A percentile compares a stretch with the other conserved stretches of the same genome.
Conservation (phyloP, 352 stramenopile genomes). For the Phytophthora sansomeana region DNA sequence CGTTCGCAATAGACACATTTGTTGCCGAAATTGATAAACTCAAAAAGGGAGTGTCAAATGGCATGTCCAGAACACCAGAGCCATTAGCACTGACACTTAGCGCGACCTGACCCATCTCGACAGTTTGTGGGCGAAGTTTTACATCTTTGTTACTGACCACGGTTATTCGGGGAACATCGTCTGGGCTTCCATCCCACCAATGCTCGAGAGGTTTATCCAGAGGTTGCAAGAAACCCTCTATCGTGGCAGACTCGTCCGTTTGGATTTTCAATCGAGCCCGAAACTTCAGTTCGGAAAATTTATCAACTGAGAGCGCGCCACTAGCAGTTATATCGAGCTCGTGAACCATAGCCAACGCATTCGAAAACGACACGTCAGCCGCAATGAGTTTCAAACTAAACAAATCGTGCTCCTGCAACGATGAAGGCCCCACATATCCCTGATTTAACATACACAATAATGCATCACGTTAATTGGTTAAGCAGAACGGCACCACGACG, state of each 20-base stretch:
- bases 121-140: constrained; percentile 53
- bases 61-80: constrained; percentile 50
- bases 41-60: constrained; percentile 67
- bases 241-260: constrained; percentile 36
- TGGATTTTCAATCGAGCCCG: constrained; percentile 38
- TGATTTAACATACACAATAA: constrained; percentile 15
- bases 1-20: constrained; percentile 54
- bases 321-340: constrained; percentile 43
- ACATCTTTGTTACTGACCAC: constrained; percentile 48
- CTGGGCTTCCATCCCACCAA: constrained; percentile 5
- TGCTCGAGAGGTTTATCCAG: constrained; percentile 27
- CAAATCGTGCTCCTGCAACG: constrained; percentile 45
- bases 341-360: constrained; percentile 54
- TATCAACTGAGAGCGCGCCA: constrained; percentile 57
- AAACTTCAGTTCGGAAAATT: constrained; percentile 80
- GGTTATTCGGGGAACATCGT: constrained; percentile 34
- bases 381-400: constrained; percentile 49
- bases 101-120: constrained; percentile 53
- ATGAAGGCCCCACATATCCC: constrained; percentile 63
- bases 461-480: neutral
- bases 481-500: neutral
- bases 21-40: constrained; percentile 49
- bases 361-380: constrained; percentile 54
- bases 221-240: constrained; percentile 59
- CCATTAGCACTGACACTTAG: constrained; percentile 46